Conservation (phyloP, 305 asterid genomes). For the Solanum hybrid region DNA sequence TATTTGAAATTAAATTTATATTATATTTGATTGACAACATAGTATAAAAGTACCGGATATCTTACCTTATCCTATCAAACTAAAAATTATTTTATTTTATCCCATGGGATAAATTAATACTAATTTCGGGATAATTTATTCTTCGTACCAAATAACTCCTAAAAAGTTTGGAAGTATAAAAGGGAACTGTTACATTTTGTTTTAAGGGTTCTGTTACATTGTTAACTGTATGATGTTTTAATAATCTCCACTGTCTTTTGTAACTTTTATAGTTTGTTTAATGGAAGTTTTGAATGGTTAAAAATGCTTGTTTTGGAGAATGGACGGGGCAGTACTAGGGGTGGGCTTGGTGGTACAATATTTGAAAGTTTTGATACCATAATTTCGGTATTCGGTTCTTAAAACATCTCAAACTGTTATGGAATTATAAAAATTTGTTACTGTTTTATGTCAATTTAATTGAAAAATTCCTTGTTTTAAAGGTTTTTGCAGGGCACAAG, state of each 20-base stretch:
- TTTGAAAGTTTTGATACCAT: not conserved
- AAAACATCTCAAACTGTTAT: not conserved
- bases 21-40: not conserved
- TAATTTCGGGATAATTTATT: not conserved
- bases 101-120: not conserved
- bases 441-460: not conserved
- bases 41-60: too few species aligned
- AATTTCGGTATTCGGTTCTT: not conserved
- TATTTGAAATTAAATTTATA: not conserved
- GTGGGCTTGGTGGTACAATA: too few species aligned
- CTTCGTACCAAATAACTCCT: not conserved
- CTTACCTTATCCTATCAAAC: not conserved
- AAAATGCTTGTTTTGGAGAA: not conserved
- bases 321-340: not conserved
- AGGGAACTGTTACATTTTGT: not conserved
- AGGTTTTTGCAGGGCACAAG: slow-evolving; percentile 67
- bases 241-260: not conserved
- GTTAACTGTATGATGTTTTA: not conserved
- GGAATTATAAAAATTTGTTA: not conserved
- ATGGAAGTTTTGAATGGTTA: not conserved
- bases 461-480: not conserved
- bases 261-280: not conserved
- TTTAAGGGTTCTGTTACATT: not conserved
- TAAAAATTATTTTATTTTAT: too few species aligned
- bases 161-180: not conserved